Percentiles rank a stretch among this genome's conserved stretches.
These are phyloP conservation scores for Musa schizocarpa DNA, from an alignment of 176 grass and related monocot genomes.

Conservation along the genomic window DNA sequence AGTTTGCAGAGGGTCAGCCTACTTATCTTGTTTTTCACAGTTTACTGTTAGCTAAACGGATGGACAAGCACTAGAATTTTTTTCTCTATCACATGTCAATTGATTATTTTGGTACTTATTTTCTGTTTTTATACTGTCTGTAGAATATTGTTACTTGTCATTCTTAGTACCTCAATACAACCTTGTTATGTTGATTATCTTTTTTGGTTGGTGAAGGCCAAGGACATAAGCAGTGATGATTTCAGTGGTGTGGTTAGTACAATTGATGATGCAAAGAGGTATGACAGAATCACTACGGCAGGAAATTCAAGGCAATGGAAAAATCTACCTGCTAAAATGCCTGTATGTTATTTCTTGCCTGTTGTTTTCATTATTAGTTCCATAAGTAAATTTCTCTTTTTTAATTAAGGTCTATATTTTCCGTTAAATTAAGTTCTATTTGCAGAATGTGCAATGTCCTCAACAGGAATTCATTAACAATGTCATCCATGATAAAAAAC, in stretches of 20 bases:
- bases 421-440: slow-evolving; percentile 20
- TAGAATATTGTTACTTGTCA: not conserved
- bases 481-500: slow-evolving; percentile 44
- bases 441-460: slow-evolving; percentile 32
- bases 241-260: slow-evolving; percentile 25
- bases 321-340: slow-evolving; percentile 32
- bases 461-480: slow-evolving; percentile 36
- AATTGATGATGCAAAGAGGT: slow-evolving; percentile 31
- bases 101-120: not conserved
- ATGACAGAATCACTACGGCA: slow-evolving; percentile 27
- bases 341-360: slow-evolving; percentile 35
- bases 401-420: not conserved
- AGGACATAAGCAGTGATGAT: slow-evolving; percentile 35
- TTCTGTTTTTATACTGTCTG: not conserved
- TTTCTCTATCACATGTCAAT: not conserved
- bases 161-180: not conserved
- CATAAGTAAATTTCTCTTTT: not conserved
- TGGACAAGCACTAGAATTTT: not conserved
- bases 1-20: no score
- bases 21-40: no score
- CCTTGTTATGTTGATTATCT: slow-evolving; percentile 20
- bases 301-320: slow-evolving; percentile 33
- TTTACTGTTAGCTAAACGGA: no score
- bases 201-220: slow-evolving; percentile 34
- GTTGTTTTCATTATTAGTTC: slow-evolving; percentile 11